Conservation (phyloP, 2,329 filamentous ascomycete genomes). For the Mariannaea sp. region DNA sequence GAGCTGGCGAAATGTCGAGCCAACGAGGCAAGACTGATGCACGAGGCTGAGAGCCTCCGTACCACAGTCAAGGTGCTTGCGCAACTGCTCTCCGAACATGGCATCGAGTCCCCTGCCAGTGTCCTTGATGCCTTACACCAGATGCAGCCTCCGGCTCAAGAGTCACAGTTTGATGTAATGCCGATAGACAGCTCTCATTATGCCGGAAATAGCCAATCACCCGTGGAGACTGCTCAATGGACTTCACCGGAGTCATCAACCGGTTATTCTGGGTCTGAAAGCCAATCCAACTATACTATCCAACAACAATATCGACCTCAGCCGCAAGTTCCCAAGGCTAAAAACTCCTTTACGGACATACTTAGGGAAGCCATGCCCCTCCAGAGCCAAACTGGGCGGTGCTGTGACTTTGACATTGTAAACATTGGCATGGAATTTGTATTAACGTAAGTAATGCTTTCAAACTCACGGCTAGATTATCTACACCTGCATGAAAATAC, state of each 20-base stretch:
- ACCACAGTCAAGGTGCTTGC: neutral
- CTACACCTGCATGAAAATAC: neutral
- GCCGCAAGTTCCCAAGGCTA: neutral
- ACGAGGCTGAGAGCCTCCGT: constrained; percentile 10
- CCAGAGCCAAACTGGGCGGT: neutral
- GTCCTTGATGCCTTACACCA: neutral
- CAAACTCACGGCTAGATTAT: too few species aligned
- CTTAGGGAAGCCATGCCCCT: neutral
- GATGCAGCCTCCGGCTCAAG: neutral
- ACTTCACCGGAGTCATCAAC: neutral
- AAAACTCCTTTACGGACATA: neutral
- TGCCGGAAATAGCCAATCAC: neutral
- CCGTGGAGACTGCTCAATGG: neutral
- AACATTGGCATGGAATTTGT: constrained; percentile 43
- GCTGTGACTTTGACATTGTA: neutral
- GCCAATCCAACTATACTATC: neutral
- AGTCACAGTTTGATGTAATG: neutral
- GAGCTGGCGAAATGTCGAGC: constrained; percentile 18
- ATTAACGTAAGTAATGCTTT: constrained; percentile 30
- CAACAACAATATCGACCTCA: neutral
- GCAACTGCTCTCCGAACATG: constrained; percentile 6
- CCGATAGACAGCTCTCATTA: neutral
- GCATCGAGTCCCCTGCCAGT: constrained; percentile 3
- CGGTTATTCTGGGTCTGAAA: neutral
- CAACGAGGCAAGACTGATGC: constrained; percentile 11